phyloP scores from a whole-genome alignment of 2,329 filamentous ascomycete species.

The Penicillium sp. region DNA sequence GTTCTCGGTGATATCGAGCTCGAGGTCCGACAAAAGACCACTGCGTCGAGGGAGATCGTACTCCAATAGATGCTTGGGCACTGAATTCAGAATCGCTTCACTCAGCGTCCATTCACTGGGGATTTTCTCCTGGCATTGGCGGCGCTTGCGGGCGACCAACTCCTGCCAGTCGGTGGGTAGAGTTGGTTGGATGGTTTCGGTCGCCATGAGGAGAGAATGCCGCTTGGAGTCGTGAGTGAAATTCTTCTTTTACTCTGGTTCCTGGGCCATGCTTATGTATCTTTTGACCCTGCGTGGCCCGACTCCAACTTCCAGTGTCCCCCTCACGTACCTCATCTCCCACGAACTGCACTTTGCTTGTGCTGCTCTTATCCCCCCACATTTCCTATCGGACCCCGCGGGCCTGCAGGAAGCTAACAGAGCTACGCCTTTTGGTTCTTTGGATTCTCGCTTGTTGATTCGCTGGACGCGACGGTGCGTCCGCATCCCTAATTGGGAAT shows the following conservation, averaged over 20 bases:
- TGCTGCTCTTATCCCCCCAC: background rate
- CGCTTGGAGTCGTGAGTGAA: background rate
- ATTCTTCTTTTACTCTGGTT: background rate
- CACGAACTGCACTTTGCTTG: background rate
- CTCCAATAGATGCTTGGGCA: slow-evolving; percentile 21
- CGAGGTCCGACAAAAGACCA: slow-evolving; percentile 48
- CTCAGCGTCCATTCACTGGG: slow-evolving; percentile 37
- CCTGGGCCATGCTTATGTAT: background rate
- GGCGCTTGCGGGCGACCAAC: slow-evolving; percentile 29
- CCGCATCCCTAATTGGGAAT: slow-evolving; percentile 19
- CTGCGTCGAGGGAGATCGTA: slow-evolving; percentile 30
- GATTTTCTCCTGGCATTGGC: slow-evolving; percentile 32
- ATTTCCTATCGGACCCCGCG: background rate
- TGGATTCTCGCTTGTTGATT: background rate
- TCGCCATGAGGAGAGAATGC: slow-evolving; percentile 2
- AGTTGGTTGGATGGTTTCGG: background rate
- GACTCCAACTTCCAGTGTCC: background rate
- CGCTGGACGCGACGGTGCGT: slow-evolving; percentile 5
- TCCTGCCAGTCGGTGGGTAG: slow-evolving; percentile 20
- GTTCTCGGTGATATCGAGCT: slow-evolving; percentile 50
- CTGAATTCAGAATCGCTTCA: slow-evolving; percentile 2
- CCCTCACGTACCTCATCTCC: background rate
- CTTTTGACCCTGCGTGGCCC: background rate
- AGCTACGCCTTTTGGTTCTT: background rate
- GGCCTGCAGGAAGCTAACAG: background rate